Conservation (phyloP, 129 eudicot species). For the Tagetes erecta region DNA sequence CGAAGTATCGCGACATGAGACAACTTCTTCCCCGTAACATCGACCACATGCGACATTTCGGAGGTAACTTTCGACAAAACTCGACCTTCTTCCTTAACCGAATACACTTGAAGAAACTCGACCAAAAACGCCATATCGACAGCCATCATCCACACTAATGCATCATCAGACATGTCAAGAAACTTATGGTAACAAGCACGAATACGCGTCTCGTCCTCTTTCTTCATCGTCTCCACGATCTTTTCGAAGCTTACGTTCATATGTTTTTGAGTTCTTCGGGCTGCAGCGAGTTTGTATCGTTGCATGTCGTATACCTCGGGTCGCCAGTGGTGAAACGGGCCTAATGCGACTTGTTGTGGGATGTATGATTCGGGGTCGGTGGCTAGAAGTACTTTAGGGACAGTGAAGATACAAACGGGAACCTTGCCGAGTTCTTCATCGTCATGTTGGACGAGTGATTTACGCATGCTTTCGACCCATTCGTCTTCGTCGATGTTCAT, state of each 20-base stretch:
- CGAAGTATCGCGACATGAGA: slow-evolving; percentile 46
- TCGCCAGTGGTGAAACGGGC: slow-evolving; percentile 59
- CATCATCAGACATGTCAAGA: slow-evolving; percentile 32
- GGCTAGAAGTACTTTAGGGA: slow-evolving; percentile 44
- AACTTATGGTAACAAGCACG: slow-evolving; percentile 55
- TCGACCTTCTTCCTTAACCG: neutral
- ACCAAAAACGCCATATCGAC: slow-evolving; percentile 50
- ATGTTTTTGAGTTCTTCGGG: slow-evolving; percentile 31
- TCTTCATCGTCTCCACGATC: slow-evolving; percentile 34
- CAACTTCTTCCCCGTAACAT: slow-evolving; percentile 40
- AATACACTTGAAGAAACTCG: slow-evolving; percentile 44
- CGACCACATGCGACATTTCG: slow-evolving; percentile 42
- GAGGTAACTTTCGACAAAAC: slow-evolving; percentile 15
- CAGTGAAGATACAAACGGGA: slow-evolving; percentile 45
- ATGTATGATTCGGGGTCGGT: slow-evolving; percentile 44
- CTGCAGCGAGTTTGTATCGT: slow-evolving; percentile 50
- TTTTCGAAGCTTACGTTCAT: slow-evolving; percentile 19
- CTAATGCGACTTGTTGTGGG: slow-evolving; percentile 54
- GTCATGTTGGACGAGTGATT: slow-evolving; percentile 24
- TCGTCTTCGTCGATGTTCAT: slow-evolving; percentile 27
- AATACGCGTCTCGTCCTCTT: slow-evolving; percentile 30
- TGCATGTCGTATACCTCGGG: slow-evolving; percentile 57
- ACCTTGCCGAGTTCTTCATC: slow-evolving; percentile 28
- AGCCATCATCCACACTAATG: slow-evolving; percentile 63
- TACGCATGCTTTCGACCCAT: slow-evolving; percentile 39